Percentiles rank a stretch among this genome's conserved stretches.
Evolutionary conservation across 257 asterid genomes (phyloP).

Genomic region (Plantago elongata): DNA sequence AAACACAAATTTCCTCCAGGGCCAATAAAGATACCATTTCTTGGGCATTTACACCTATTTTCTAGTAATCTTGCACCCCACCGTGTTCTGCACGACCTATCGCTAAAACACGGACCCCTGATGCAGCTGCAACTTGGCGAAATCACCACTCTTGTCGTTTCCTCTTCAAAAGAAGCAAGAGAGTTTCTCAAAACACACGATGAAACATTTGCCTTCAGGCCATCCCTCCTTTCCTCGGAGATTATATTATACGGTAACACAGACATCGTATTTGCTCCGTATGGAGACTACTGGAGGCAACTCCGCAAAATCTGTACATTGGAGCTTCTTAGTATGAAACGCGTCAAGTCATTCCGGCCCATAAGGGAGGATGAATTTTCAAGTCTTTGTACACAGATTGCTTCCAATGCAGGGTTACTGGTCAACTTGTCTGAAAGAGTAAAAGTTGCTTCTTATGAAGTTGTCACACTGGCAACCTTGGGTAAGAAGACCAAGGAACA

Average conservation of each 20-base stretch:
- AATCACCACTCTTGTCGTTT: constrained; percentile 21
- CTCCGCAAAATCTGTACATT: constrained; percentile 22
- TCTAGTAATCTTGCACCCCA: constrained; percentile 7
- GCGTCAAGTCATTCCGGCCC: constrained; percentile 16
- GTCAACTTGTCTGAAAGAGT: constrained; percentile 23
- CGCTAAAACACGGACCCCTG: constrained; percentile 27
- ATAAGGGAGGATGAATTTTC: constrained; percentile 21
- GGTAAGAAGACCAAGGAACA: constrained; percentile 22
- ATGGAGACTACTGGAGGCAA: constrained; percentile 33
- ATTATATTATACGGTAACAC: constrained; percentile 5
- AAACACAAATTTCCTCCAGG: constrained; percentile 20
- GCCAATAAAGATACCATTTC: constrained; percentile 22
- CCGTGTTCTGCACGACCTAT: constrained; percentile 12
- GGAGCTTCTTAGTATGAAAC: constrained; percentile 23
- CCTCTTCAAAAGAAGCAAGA: constrained; percentile 22
- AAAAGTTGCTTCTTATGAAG: not conserved
- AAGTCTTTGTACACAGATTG: constrained; percentile 8
- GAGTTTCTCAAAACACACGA: constrained; percentile 29
- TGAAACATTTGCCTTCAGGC: constrained; percentile 17
- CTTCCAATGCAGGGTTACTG: constrained; percentile 13
- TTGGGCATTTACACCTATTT: constrained; percentile 28
- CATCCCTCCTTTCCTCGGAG: constrained; percentile 9
- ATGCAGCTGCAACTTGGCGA: constrained; percentile 28
- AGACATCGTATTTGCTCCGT: constrained; percentile 22
- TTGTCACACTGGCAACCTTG: constrained; percentile 21